phyloP scores from a whole-genome alignment of 2,329 filamentous ascomycete genomes.

The Diaporthe destruens region DNA sequence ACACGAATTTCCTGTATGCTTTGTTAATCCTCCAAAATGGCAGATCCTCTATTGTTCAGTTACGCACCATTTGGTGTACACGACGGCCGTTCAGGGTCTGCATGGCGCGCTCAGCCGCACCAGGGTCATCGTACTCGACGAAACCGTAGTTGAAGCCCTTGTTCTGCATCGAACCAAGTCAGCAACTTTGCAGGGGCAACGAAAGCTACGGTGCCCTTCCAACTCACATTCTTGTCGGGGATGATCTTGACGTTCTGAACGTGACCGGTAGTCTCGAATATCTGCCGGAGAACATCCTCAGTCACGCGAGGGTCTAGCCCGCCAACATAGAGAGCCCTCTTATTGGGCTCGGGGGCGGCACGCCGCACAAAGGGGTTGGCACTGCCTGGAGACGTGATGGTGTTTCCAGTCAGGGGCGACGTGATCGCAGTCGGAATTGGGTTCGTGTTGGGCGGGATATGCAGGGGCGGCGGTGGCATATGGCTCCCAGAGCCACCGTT shows the following conservation, averaged over 20 bases:
- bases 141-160: conserved; percentile 99
- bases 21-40: conserved; percentile 23
- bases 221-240: conserved; percentile 97
- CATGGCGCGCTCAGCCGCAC: conserved; percentile 96
- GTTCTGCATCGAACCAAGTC: conserved; percentile 67
- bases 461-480: conserved; percentile 91
- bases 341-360: conserved; percentile 97
- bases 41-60: not conserved
- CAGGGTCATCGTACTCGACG: conserved; percentile 98
- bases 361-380: conserved; percentile 86
- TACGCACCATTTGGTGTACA: conserved; percentile 91
- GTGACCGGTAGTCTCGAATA: conserved; percentile 98
- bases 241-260: conserved; percentile 99
- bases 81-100: conserved; percentile 94
- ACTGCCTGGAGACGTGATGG: conserved; percentile 87
- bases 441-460: conserved; percentile 97
- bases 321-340: conserved; percentile 95
- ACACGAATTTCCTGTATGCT: conserved; percentile 88
- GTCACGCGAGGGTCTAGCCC: conserved; percentile 95
- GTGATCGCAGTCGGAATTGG: conserved; percentile 93
- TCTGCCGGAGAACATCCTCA: conserved; percentile 95
- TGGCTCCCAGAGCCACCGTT: conserved; percentile 79
- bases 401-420: conserved; percentile 81
- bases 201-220: not conserved
- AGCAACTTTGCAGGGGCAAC: conserved; percentile 38